A percentile compares a stretch with the other conserved stretches of the same genome.
Conservation (phyloP, 2,329 filamentous ascomycete species). For the Talaromyces sp. region DNA sequence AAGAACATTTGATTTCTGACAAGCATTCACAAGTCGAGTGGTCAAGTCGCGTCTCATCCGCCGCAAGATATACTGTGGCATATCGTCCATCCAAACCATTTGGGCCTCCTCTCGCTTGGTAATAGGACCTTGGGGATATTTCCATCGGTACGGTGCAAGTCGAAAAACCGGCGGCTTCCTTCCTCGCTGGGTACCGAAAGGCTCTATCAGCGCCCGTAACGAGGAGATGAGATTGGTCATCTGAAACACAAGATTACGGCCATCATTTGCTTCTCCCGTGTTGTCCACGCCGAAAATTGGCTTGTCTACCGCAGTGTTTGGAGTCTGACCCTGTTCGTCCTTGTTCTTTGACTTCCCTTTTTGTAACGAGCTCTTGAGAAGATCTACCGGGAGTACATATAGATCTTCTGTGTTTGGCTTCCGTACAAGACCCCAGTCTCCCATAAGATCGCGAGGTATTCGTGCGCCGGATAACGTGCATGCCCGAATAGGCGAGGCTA, state of each 20-base stretch:
- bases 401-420: slow-evolving; percentile 28
- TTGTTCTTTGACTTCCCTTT: not conserved
- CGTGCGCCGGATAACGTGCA: slow-evolving; percentile 37
- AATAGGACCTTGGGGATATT: slow-evolving; percentile 34
- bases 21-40: slow-evolving; percentile 40
- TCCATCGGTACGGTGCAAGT: slow-evolving; percentile 41
- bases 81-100: slow-evolving; percentile 52
- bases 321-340: not conserved
- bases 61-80: slow-evolving; percentile 46
- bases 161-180: slow-evolving; percentile 20
- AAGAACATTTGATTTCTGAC: slow-evolving; percentile 22
- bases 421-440: slow-evolving; percentile 40
- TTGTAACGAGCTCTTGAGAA: slow-evolving; percentile 35
- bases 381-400: slow-evolving; percentile 38
- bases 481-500: slow-evolving; percentile 40
- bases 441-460: slow-evolving; percentile 38
- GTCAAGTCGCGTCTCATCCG: slow-evolving; percentile 41
- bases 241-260: slow-evolving; percentile 26
- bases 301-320: not conserved
- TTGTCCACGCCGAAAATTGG: not conserved
- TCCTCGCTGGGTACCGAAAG: slow-evolving; percentile 8
- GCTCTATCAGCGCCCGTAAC: slow-evolving; percentile 22
- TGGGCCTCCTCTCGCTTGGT: slow-evolving; percentile 29
- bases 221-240: slow-evolving; percentile 32
- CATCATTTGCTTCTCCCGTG: not conserved